Evolutionary conservation across 768 basidiomycete species (phyloP).

Genomic region (Cytidiella melzeri): DNA sequence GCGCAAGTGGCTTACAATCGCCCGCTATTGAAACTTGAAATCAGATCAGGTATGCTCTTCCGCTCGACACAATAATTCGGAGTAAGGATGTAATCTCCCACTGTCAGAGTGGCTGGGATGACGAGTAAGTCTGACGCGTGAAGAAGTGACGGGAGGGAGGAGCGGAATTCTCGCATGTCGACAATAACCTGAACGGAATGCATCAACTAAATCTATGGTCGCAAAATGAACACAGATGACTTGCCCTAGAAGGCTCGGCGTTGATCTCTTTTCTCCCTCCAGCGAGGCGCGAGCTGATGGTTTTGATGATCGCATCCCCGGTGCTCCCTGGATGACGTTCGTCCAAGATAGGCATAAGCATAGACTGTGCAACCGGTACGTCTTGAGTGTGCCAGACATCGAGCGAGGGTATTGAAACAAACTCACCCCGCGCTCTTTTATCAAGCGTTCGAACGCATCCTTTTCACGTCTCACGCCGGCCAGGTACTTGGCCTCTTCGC

Average conservation of each 20-base stretch:
- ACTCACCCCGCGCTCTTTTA: slow-evolving; percentile 86
- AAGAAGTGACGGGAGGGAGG: slow-evolving; percentile 82
- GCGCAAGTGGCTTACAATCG: slow-evolving; percentile 91
- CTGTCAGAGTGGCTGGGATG: slow-evolving; percentile 87
- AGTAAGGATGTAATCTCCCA: slow-evolving; percentile 93
- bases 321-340: slow-evolving; percentile 39
- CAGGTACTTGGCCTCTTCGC: slow-evolving; percentile 94
- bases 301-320: slow-evolving; percentile 63
- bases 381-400: not conserved
- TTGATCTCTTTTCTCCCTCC: slow-evolving; percentile 72
- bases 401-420: not conserved
- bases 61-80: slow-evolving; percentile 96
- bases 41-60: slow-evolving; percentile 88
- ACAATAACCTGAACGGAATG: slow-evolving; percentile 68
- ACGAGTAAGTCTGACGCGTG: slow-evolving; percentile 77
- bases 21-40: slow-evolving; percentile 92
- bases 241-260: slow-evolving; percentile 59
- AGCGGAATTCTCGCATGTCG: slow-evolving; percentile 95
- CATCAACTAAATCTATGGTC: not conserved
- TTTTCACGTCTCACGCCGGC: slow-evolving; percentile 87
- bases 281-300: slow-evolving; percentile 79
- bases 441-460: slow-evolving; percentile 86
- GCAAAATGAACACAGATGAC: slow-evolving; percentile 3
- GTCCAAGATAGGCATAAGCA: slow-evolving; percentile 82
- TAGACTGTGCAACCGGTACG: slow-evolving; percentile 70